Evolutionary conservation across 768 basidiomycete genomes (phyloP).

Genomic region (Amanita muscaria): DNA sequence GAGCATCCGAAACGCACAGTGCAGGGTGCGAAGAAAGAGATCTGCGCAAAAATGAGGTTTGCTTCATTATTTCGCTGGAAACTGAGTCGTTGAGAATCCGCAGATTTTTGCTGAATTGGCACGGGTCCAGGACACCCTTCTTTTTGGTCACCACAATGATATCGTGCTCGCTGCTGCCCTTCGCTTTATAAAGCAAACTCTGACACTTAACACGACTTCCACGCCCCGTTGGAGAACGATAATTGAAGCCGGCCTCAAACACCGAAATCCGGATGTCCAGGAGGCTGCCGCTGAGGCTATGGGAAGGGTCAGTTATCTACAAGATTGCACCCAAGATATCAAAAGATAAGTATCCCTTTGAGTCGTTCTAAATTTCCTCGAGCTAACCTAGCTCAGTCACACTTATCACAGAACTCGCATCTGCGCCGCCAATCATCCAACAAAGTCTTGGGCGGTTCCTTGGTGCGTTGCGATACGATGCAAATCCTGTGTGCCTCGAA

Average conservation of each 20-base stretch:
- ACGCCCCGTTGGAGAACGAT: constrained; percentile 53
- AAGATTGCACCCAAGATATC: constrained; percentile 55
- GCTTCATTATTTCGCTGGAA: too few relatives aligned
- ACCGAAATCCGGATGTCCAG: constrained; percentile 56
- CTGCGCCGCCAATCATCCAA: constrained; percentile 45
- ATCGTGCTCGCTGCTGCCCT: constrained; percentile 67
- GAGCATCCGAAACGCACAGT: constrained; percentile 29
- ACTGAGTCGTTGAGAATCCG: neutral
- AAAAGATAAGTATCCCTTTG: constrained; percentile 55
- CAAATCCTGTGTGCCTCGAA: constrained; percentile 42
- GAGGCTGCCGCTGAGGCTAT: constrained; percentile 69
- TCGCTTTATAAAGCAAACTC: constrained; percentile 52
- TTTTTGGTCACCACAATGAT: constrained; percentile 63
- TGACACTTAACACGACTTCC: constrained; percentile 40
- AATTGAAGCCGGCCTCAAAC: constrained; percentile 64
- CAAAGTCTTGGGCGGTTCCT: constrained; percentile 68
- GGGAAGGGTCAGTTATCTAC: constrained; percentile 56
- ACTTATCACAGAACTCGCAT: constrained; percentile 54
- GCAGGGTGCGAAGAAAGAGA: neutral
- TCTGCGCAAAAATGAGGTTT: neutral
- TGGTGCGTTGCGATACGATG: constrained; percentile 58
- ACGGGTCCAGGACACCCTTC: constrained; percentile 44
- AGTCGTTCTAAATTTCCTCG: constrained; percentile 9
- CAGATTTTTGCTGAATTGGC: constrained; percentile 63
- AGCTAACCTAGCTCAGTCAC: constrained; percentile 25